Base-by-base conservation (phyloP, 176 grass and related monocot species). In the Alopecurus myosuroides region DNA sequence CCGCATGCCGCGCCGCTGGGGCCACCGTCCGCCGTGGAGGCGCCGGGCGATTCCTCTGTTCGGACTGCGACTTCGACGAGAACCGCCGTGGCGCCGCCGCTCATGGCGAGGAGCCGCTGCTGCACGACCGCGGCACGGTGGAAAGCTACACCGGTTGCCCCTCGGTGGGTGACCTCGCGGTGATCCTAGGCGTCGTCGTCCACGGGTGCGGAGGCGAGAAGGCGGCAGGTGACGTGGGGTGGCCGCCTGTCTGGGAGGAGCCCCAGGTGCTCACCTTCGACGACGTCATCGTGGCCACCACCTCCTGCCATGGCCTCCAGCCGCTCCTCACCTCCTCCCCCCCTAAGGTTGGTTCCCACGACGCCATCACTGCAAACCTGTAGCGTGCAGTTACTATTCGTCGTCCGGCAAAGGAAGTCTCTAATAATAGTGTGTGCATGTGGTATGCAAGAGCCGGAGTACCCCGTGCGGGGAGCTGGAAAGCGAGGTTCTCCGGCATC, bases 221-320 rank as follows among this genome's bases (percentile, higher is more conserved):
- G 79, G 84, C 17, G 5, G 66, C 11, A 23, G 22, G 3, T 3
- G 23, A 12, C 20, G 74, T 62, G 11, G 29, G 41, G 37, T 76
- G 77, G 81, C 58, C 79, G 50, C 3, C 65, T n/a, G 31, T 52
- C 29, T 94, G 88, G 81, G 90, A 94, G 78, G 76, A 86, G 74
- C 81, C 86, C 14, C 73, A 65, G 81, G 82, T 95, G 72, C 77
- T 95, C 15, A 82, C 80, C 25, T 44, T 90, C 52, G 85, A 88
- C 9, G 91, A 95, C 81, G 76, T 93, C 19, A 81, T 98, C 85
- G 89, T 93, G 71, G 89, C 85, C 14, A 98, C 83, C 70, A 88
- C 93, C n/a, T n/a, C n/a, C n/a, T n/a, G n/a, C n/a, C n/a, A n/a
- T n/a, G n/a, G n/a, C n/a, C n/a, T n/a, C n/a, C n/a, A n/a, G n/a